Evolutionary conservation across 2,329 filamentous ascomycete species (phyloP).

Genomic region (Stagonosporopsis tanaceti): DNA sequence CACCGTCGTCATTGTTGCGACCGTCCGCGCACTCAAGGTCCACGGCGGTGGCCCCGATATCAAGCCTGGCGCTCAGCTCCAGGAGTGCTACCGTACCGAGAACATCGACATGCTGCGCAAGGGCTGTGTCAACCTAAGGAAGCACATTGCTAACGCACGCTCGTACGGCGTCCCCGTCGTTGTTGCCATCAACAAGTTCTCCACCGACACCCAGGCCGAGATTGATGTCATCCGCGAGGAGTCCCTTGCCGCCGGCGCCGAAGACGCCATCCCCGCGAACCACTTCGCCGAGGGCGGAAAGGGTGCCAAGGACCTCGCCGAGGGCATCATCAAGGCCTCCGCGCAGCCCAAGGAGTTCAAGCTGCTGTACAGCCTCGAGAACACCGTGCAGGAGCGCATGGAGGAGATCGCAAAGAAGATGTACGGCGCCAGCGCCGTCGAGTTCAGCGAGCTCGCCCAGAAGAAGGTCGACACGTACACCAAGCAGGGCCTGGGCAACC

Average conservation of each 20-base stretch:
- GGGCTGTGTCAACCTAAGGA: conserved; percentile 92
- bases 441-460: conserved; percentile 93
- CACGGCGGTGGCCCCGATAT: conserved; percentile 97
- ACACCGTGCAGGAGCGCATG: conserved; percentile 83
- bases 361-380: conserved; percentile 80
- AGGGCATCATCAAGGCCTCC: conserved; percentile 82
- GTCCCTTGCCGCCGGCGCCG: conserved; percentile 87
- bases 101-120: conserved; percentile 89
- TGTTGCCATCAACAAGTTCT: conserved; percentile 96
- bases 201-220: conserved; percentile 92
- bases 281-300: conserved; percentile 97
- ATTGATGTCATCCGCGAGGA: conserved; percentile 89
- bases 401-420: conserved; percentile 89
- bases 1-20: conserved; percentile 93
- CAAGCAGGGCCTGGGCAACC: conserved; percentile 86
- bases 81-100: conserved; percentile 89
- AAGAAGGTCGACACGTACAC: conserved; percentile 97
- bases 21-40: conserved; percentile 93
- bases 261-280: conserved; percentile 91
- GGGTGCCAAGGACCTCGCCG: conserved; percentile 87
- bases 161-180: conserved; percentile 92
- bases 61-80: conserved; percentile 82
- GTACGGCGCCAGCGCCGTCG: conserved; percentile 90
- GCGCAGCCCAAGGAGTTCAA: conserved; percentile 85
- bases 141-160: conserved; percentile 92